Base-by-base conservation (phyloP, 805 yeast genomes). In the Yarrowia deformans region DNA sequence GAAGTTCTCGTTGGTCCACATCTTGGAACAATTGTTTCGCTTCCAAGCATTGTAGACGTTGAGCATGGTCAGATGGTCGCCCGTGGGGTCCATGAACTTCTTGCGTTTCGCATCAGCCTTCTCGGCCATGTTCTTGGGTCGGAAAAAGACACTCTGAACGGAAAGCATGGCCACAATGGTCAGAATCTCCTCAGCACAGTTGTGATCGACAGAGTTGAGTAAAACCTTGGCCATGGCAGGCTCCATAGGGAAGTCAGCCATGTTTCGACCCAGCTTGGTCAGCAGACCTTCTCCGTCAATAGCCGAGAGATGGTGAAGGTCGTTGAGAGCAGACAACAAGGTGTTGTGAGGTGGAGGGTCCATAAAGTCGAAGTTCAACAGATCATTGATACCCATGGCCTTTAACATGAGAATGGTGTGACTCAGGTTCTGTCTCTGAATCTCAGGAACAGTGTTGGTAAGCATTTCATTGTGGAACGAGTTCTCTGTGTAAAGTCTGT, bases 161-260 rank as follows among this genome's bases (percentile, higher is more conserved):
- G 91, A 90, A 34, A 95, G 78, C 94, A 94, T 91, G 0, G 98
- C 83, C 13, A 93, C 85, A 13, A 95, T 86, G 0, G 92, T 85
- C 19, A 93, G 75, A 1, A 92, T 83, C 71, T 91, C 95, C 2
- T 84, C 83, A 1, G 88, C 82, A 61, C 96, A 93, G 0, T 84
- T 81, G 64, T 82, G 82, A 14, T 82, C 82, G 0, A 85, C 85
- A 63, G 97, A 87, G 0, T 87, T 80, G 13, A 94, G 77, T 40
- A 95, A 76, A 8, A 88, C 87, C 76, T 90, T 91, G 8, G 97
- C 88, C 74, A 93, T 83, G 83, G 91, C 91, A 4, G 98, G 98
- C 73, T 92, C 97, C 71, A 93, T 84, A 0, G 99, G 99, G 73
- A 93, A 91, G 70, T 89, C 92, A 1, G 97, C 89, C 97, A 95